Base-by-base conservation (phyloP, 1,284 basidiomycete genomes). In the Ceratobasidium theobromae region DNA sequence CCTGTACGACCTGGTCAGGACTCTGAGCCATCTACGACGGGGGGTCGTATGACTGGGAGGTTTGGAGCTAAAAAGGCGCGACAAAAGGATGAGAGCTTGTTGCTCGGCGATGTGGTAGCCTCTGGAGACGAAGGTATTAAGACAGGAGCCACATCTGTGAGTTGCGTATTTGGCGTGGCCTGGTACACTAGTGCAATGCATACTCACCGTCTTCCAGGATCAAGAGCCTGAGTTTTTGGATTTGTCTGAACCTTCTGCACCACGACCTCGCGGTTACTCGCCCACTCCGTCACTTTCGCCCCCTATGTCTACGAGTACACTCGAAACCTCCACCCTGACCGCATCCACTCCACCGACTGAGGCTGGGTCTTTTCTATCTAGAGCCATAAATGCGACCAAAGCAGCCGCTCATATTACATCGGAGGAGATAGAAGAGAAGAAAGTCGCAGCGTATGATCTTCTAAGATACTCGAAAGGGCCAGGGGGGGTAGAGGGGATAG, bases 201-300 rank as follows among this genome's bases (percentile, higher is more conserved):
- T 32, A 46, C 27, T 49, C 32, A 12, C n/a, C n/a, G n/a, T n/a
- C 40, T 28, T 64, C 12, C 28, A 70, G 53, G 72, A 70, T 51
- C 79, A 79, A 66, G 86, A 87, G 71, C 86, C 86, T 16, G 85
- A 87, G 53, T 87, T 84, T 70, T 77, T 88, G 49, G 86, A 88
- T 72, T 79, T 88, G 40, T 53, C 55, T n/a, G 49, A 58, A 25
- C 53, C 66, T n/a, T 53, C 45, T 9, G 49, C 48, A 49, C 66
- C 66, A 30, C 38, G 51, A 12, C 58, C 66, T 46, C 58, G 66
- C 2, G 66, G 28, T 14, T 60, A 67, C 30, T 67, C 66, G 11
- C 66, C 66, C 12, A 52, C 41, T n/a, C 58, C 66, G 32, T 67
- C 66, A 18, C 32, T 58, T 32, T 62, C 66, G 18, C 43, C 66